Evolutionary conservation across 768 basidiomycete genomes (phyloP), one percentile per base, ranked within the genome.

Genomic region (Pisolithus marmoratus): DNA sequence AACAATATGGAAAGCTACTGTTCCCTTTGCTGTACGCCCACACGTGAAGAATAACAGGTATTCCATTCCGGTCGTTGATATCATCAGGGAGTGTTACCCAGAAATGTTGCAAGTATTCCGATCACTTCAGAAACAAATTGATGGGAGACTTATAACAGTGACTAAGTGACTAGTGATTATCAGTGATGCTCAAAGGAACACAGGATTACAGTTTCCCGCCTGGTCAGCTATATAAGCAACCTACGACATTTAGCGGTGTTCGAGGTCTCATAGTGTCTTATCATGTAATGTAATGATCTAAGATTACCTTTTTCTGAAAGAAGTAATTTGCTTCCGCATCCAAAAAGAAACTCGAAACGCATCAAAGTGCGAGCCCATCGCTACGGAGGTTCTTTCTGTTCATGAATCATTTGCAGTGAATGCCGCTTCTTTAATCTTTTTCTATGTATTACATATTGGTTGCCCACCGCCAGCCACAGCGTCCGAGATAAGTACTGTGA

Each of bases 211-310:
- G 29, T 11, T n/a, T 29, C 29, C 29, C 29, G 11, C 8, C 11
- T 29, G 29, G 29, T 29, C 29, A 29, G 29, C 11, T 8, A 29
- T 29, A 29, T 29, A 11, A 29, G 29, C 29, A n/a, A 20, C 29
- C 20, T 7, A 12, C 27, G 43, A 44, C 9, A 27, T 46, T 29
- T 31, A 14, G 12, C 37, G 38, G 62, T 68, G 60, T 27, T 54
- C 27, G 66, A 59, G 66, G 63, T 49, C 38, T 29, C 19, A 27
- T 26, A 17, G 41, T 55, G 38, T 48, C 45, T 58, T 51, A 50
- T 60, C 59, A 55, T 59, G 59, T 60, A 60, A 64, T 58, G 63
- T 27, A 63, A 62, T 60, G 65, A 68, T 67, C 65, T 59, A 50
- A 60, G 60, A 60, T 64, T 61, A 51, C 63, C 61, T 61, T 60